These are phyloP conservation scores for Sarcocystis neurona DNA, from an alignment of 169 alveolate genomes.

Conservation along the genomic window DNA sequence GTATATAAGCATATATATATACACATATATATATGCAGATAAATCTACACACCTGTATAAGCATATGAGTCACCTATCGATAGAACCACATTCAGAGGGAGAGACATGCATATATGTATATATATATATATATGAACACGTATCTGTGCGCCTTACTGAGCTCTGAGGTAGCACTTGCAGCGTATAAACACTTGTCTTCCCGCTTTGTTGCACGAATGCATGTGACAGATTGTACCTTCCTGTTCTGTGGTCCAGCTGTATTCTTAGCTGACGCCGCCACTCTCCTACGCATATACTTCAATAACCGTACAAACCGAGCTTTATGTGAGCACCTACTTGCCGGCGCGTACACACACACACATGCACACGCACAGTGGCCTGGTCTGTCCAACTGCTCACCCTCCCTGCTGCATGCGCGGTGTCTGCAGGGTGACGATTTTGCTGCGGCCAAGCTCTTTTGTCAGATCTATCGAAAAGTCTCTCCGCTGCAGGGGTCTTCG, in stretches of 20 bases:
- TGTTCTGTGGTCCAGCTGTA: too few species aligned
- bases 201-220: too few species aligned
- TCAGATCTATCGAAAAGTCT: slow-evolving; percentile 73
- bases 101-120: background rate
- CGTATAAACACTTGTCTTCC: too few species aligned
- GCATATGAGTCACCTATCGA: background rate
- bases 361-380: too few species aligned
- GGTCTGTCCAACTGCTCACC: slow-evolving; percentile 58
- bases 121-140: background rate
- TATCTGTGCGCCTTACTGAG: too few species aligned
- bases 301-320: too few species aligned
- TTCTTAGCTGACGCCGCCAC: too few species aligned
- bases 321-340: too few species aligned
- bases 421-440: slow-evolving; percentile 79
- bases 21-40: background rate
- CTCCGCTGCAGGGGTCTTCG: slow-evolving; percentile 77
- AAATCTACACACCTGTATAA: background rate
- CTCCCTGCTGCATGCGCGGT: slow-evolving; percentile 85
- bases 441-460: slow-evolving; percentile 79
- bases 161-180: too few species aligned
- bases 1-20: background rate
- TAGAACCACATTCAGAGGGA: background rate
- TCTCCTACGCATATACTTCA: too few species aligned
- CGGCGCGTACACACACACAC: too few species aligned
- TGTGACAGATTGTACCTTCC: too few species aligned